Conservation (phyloP, 345 rosid genomes). For the Dipteronia sinensis region DNA sequence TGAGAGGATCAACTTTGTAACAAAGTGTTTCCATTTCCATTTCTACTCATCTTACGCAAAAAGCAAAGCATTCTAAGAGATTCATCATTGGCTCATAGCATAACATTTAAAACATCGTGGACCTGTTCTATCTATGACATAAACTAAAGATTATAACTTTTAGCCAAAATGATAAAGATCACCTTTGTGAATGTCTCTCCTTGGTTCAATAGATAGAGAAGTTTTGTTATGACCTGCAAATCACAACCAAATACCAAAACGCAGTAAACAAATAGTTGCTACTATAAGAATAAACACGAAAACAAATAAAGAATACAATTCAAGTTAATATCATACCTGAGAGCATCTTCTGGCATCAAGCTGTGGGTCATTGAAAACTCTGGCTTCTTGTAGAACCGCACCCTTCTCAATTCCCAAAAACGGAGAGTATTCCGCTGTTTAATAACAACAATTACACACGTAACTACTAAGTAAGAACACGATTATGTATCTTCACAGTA, state of each 20-base stretch:
- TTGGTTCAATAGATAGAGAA: slow-evolving; percentile 93
- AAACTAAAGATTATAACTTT: slow-evolving; percentile 7
- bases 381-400: slow-evolving; percentile 96
- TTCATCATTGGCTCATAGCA: background rate
- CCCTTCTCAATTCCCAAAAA: slow-evolving; percentile 97
- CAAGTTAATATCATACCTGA: slow-evolving; percentile 54
- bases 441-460: slow-evolving; percentile 16
- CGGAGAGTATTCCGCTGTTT: slow-evolving; percentile 87
- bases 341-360: slow-evolving; percentile 98
- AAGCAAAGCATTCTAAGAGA: background rate
- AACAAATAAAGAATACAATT: slow-evolving; percentile 6
- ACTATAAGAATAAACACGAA: background rate
- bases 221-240: slow-evolving; percentile 89
- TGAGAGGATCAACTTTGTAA: background rate
- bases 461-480: background rate
- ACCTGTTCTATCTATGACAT: slow-evolving; percentile 3
- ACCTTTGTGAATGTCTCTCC: slow-evolving; percentile 96
- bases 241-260: slow-evolving; percentile 2
- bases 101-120: background rate
- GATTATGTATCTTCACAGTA: background rate
- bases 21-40: background rate
- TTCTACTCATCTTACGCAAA: background rate
- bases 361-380: slow-evolving; percentile 97
- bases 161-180: slow-evolving; percentile 9
- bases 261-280: slow-evolving; percentile 4